Percentiles rank a stretch among this genome's conserved stretches.
These are phyloP conservation scores for Xerophyta viscosa DNA, from an alignment of 106 monocot genomes.

Conservation along the genomic window DNA sequence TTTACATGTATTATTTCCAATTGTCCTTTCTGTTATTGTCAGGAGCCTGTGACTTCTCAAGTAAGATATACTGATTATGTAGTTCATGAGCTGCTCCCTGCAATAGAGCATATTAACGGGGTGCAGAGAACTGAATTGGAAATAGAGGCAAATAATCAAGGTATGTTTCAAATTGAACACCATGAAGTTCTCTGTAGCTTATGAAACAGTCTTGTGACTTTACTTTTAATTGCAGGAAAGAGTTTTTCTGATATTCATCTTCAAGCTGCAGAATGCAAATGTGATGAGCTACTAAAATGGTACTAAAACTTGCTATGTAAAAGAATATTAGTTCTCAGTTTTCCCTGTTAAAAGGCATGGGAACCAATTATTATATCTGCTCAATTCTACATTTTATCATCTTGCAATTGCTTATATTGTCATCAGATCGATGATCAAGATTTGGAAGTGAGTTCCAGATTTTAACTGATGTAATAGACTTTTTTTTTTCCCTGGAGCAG, in stretches of 20 bases:
- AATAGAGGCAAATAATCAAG: slow-evolving; percentile 51
- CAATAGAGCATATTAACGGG: slow-evolving; percentile 23
- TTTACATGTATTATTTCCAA: not conserved
- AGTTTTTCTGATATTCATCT: slow-evolving; percentile 26
- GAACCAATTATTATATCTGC: not conserved
- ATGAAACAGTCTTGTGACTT: slow-evolving; percentile 1
- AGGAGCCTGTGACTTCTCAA: slow-evolving; percentile 23
- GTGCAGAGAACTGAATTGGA: slow-evolving; percentile 51
- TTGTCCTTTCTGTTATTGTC: not conserved
- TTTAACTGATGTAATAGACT: slow-evolving; percentile 2
- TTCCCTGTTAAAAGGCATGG: not conserved
- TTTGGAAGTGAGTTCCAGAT: not conserved
- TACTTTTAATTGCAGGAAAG: slow-evolving; percentile 23
- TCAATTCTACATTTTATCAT: not conserved
- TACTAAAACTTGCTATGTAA: too few species aligned
- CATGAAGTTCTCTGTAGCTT: not conserved
- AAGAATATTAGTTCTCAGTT: too few species aligned
- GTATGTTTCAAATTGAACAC: slow-evolving; percentile 11
- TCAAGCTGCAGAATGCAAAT: slow-evolving; percentile 26
- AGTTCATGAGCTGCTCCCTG: slow-evolving; percentile 35
- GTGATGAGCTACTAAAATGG: slow-evolving; percentile 33
- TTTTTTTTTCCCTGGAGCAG: slow-evolving; percentile 17
- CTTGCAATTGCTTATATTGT: not conserved
- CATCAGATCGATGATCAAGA: too few species aligned
- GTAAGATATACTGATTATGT: slow-evolving; percentile 19